These are phyloP conservation scores for Rhynchospora breviuscula DNA, from an alignment of 176 grass and related monocot species.

Conservation along the genomic window DNA sequence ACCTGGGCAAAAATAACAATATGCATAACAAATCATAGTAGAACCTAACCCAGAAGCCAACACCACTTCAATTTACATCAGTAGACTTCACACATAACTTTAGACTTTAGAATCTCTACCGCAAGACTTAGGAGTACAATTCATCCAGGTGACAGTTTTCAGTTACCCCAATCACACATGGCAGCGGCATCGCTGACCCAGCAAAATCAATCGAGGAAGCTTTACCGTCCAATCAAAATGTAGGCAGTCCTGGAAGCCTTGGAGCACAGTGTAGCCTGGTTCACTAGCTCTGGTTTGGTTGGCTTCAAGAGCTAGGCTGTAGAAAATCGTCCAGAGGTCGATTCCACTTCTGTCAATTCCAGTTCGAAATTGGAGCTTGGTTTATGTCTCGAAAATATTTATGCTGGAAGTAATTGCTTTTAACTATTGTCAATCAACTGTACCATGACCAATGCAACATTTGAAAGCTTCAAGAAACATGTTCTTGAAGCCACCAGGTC, in stretches of 20 bases:
- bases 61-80: background rate
- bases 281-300: background rate
- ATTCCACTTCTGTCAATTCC: background rate
- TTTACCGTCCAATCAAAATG: background rate
- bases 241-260: background rate
- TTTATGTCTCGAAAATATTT: background rate
- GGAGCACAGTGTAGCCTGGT: background rate
- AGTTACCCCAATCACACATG: background rate
- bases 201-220: background rate
- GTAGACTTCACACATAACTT: background rate
- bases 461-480: conserved; percentile 7
- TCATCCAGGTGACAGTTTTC: background rate
- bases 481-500: background rate
- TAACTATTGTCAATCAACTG: background rate
- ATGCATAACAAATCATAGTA: background rate
- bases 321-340: background rate
- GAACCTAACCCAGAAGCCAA: background rate
- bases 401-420: background rate
- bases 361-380: background rate
- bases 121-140: background rate
- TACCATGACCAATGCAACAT: background rate
- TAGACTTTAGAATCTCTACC: background rate
- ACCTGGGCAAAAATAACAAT: background rate
- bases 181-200: too few species aligned
- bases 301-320: background rate